Evolutionary conservation across 1,284 basidiomycete genomes (phyloP).

Genomic region (Mrakiaceae sp.): DNA sequence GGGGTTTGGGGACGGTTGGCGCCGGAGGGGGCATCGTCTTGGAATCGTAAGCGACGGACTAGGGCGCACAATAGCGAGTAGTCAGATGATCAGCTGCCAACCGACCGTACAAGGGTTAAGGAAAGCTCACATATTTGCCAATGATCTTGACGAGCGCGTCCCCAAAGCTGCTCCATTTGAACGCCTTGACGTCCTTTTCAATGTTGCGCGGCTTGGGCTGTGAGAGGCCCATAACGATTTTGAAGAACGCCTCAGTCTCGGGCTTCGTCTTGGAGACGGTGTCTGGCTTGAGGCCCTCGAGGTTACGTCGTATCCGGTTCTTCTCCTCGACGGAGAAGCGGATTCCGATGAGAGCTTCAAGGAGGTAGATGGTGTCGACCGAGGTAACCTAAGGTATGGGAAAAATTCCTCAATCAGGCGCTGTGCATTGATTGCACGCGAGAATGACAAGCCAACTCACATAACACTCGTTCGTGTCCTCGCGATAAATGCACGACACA

Average conservation of each 20-base stretch:
- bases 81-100: no score
- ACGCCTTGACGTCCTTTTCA: conserved; percentile 96
- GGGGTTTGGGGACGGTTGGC: no score
- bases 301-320: conserved; percentile 84
- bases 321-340: conserved; percentile 90
- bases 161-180: conserved; percentile 74
- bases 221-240: conserved; percentile 88
- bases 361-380: conserved; percentile 85
- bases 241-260: conserved; percentile 75
- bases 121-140: conserved; percentile 54
- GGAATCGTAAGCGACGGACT: no score
- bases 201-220: conserved; percentile 91
- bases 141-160: conserved; percentile 84
- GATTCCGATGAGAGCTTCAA: conserved; percentile 74
- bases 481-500: conserved; percentile 78
- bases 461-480: conserved; percentile 41
- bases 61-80: no score
- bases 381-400: conserved; percentile 55
- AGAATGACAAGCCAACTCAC: not conserved
- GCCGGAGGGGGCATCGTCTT: no score
- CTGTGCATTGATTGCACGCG: not conserved
- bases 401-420: not conserved
- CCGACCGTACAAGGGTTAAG: no score
- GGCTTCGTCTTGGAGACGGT: conserved; percentile 79
- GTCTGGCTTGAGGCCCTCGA: conserved; percentile 81